A percentile compares a stretch with the other conserved stretches of the same genome.
phyloP scores from a whole-genome alignment of 257 asterid species.

The Nicotiana sylvestris region DNA sequence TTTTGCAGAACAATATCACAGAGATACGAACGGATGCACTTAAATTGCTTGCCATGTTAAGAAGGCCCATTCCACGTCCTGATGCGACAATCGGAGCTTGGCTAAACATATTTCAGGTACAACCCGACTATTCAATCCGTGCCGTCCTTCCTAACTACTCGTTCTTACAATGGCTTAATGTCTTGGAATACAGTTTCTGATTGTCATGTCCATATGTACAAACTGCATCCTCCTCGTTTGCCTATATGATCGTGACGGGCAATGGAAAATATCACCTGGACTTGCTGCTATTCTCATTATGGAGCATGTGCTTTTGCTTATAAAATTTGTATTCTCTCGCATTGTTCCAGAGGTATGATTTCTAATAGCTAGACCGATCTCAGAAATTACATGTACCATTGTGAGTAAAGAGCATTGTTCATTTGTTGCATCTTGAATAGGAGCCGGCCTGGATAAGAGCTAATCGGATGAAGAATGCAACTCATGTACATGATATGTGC shows the following conservation, averaged over 20 bases:
- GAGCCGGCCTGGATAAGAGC: conserved; percentile 95
- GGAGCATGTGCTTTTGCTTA: conserved; percentile 81
- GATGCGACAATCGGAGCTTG: conserved; percentile 93
- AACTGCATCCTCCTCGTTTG: conserved; percentile 79
- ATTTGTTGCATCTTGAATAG: conserved; percentile 25
- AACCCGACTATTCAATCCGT: neutral
- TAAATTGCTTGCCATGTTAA: conserved; percentile 82
- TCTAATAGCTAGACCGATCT: neutral
- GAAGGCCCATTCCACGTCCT: conserved; percentile 82
- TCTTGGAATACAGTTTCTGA: conserved; percentile 61
- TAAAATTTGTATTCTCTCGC: conserved; percentile 79
- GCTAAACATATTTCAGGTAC: conserved; percentile 92
- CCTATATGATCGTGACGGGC: conserved; percentile 75
- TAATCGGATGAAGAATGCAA: conserved; percentile 64
- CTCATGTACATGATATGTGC: conserved; percentile 74
- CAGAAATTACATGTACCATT: neutral
- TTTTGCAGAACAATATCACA: conserved; percentile 64
- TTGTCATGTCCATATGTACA: conserved; percentile 85
- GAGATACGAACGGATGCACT: conserved; percentile 95
- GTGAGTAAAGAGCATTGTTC: neutral
- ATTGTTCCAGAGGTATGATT: conserved; percentile 76
- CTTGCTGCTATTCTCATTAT: conserved; percentile 81
- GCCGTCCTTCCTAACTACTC: neutral
- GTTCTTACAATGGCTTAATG: conserved; percentile 8
- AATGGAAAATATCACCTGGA: conserved; percentile 87